Percentiles rank a stretch among this genome's conserved stretches.
Conservation (phyloP, 441 rosid genomes). For the Geranium incanum region DNA sequence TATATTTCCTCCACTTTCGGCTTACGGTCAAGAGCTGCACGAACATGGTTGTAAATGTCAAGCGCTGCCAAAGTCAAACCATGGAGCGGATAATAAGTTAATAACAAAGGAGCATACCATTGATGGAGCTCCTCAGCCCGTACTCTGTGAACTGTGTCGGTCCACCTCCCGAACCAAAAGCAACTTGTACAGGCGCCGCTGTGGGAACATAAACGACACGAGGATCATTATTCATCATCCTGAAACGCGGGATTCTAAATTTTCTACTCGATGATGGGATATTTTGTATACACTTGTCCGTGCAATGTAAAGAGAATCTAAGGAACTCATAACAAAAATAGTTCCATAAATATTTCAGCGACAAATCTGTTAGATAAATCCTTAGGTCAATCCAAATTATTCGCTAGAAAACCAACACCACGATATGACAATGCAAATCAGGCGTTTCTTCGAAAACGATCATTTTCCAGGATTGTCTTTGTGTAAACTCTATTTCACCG, state of each 20-base stretch:
- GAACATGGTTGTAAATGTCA: constrained; percentile 14
- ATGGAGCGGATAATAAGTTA: not conserved
- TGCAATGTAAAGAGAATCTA: not conserved
- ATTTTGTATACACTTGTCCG: not conserved
- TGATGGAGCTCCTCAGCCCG: constrained; percentile 22
- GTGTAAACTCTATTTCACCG: not conserved
- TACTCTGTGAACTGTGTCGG: constrained; percentile 35
- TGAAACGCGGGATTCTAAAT: not conserved
- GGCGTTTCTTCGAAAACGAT: not conserved
- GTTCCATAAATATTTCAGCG: not conserved
- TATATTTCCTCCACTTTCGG: constrained; percentile 41
- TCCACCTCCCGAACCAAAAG: constrained; percentile 55
- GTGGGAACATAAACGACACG: constrained; percentile 9
- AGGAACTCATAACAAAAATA: not conserved
- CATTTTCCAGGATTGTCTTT: too few relatives aligned
- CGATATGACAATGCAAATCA: not conserved
- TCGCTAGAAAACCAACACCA: not conserved
- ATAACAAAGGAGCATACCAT: constrained; percentile 18
- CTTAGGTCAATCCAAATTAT: not conserved
- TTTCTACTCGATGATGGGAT: not conserved
- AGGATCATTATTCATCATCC: not conserved
- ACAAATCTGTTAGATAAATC: too few relatives aligned
- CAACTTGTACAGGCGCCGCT: constrained; percentile 56
- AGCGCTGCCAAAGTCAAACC: constrained; percentile 3
- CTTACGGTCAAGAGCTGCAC: constrained; percentile 33